Conservation (phyloP, 805 yeast genomes). For the Priceomyces fermenticarens region DNA sequence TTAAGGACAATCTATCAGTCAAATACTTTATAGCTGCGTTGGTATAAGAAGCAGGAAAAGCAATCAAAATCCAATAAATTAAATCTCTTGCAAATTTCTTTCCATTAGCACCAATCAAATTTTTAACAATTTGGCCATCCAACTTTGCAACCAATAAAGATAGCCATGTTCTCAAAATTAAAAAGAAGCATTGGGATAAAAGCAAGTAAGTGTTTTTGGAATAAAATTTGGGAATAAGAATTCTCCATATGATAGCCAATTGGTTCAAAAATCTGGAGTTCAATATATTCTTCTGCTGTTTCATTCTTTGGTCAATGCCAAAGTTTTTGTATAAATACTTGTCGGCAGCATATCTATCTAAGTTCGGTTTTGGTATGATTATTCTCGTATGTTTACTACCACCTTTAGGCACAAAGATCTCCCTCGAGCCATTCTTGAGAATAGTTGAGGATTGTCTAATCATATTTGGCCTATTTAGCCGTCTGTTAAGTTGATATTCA, state of each 20-base stretch:
- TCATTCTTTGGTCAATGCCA: conserved; percentile 28
- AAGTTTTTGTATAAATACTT: conserved; percentile 51
- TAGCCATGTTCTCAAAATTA: conserved; percentile 82
- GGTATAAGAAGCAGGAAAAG: conserved; percentile 90
- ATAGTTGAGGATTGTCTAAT: conserved; percentile 42
- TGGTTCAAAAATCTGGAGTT: conserved; percentile 71
- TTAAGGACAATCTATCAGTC: conserved; percentile 71
- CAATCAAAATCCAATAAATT: conserved; percentile 83
- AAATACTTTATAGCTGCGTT: conserved; percentile 84
- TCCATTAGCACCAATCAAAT: conserved; percentile 79
- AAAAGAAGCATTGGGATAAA: conserved; percentile 67
- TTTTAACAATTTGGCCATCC: conserved; percentile 90
- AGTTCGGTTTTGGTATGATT: conserved; percentile 44
- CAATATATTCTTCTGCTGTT: conserved; percentile 29
- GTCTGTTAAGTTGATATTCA: conserved; percentile 24
- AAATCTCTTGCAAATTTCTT: conserved; percentile 72
- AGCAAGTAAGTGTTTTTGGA: conserved; percentile 67
- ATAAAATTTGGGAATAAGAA: conserved; percentile 72
- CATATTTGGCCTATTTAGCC: conserved; percentile 30
- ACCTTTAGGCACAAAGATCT: conserved; percentile 47
- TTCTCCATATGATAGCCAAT: conserved; percentile 71
- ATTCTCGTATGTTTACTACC: conserved; percentile 35
- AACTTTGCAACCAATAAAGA: conserved; percentile 80
- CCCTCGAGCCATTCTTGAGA: conserved; percentile 45
- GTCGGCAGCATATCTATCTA: conserved; percentile 54